Evolutionary conservation across 2,329 filamentous ascomycete genomes (phyloP).

Genomic region (Corniculantispora saksenae): DNA sequence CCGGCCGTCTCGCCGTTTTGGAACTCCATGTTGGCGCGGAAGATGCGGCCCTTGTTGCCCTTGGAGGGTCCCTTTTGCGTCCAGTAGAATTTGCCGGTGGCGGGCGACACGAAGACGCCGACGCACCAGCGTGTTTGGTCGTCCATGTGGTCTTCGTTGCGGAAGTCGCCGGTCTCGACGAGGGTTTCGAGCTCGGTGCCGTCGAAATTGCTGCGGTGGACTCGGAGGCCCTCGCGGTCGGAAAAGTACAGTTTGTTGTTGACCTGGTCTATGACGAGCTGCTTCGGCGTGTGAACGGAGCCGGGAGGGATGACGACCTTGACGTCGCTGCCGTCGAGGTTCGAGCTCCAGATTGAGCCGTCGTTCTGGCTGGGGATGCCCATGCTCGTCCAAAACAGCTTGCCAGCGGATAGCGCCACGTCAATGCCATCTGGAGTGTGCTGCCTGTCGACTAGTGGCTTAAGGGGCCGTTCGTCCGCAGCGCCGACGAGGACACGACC

Average conservation of each 20-base stretch:
- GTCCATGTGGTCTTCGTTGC: constrained; percentile 26
- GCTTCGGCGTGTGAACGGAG: constrained; percentile 50
- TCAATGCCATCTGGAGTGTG: constrained; percentile 47
- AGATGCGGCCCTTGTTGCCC: constrained; percentile 52
- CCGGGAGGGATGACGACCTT: constrained; percentile 45
- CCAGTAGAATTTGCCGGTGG: constrained; percentile 55
- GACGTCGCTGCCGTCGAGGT: constrained; percentile 51
- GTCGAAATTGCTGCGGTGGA: constrained; percentile 42
- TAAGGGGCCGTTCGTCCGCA: constrained; percentile 17
- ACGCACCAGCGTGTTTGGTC: constrained; percentile 53
- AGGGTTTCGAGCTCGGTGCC: constrained; percentile 42
- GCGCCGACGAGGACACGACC: constrained; percentile 24
- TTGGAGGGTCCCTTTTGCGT: constrained; percentile 60
- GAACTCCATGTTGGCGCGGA: constrained; percentile 46
- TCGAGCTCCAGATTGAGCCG: constrained; percentile 45
- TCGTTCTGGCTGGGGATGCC: constrained; percentile 40
- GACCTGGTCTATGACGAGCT: constrained; percentile 36
- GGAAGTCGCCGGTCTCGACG: constrained; percentile 35
- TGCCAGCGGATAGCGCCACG: constrained; percentile 32
- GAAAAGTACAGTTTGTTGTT: constrained; percentile 41
- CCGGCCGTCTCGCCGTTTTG: constrained; percentile 35
- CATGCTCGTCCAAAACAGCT: constrained; percentile 55
- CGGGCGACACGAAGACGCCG: constrained; percentile 50
- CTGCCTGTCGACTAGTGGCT: constrained; percentile 27
- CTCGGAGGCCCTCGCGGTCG: constrained; percentile 46